phyloP scores from a whole-genome alignment of 1,139 yeast genomes.

The Taphrina confusa region DNA sequence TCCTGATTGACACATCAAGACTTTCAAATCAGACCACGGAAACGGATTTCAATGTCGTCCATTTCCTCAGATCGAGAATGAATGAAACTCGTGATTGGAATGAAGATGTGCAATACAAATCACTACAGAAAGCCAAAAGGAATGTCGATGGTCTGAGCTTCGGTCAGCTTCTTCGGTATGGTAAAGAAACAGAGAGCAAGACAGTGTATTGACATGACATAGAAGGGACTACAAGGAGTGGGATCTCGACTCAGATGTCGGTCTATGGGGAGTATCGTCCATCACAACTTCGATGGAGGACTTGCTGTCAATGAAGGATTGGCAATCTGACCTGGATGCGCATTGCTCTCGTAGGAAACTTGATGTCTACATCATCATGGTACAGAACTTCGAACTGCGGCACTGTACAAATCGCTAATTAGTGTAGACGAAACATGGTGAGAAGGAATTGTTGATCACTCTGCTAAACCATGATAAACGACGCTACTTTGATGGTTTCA shows the following conservation, averaged over 20 bases:
- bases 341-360: constrained; percentile 51
- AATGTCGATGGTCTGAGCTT: constrained; percentile 45
- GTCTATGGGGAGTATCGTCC: constrained; percentile 74
- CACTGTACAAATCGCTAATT: neutral
- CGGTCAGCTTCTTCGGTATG: constrained; percentile 29
- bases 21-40: constrained; percentile 53
- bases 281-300: constrained; percentile 69
- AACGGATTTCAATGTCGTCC: constrained; percentile 55
- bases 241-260: constrained; percentile 48
- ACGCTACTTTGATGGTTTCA: neutral
- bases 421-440: constrained; percentile 22
- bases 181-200: too few species aligned
- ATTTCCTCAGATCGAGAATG: constrained; percentile 46
- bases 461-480: neutral
- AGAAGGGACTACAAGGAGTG: constrained; percentile 84
- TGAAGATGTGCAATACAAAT: constrained; percentile 46
- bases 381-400: neutral
- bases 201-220: constrained; percentile 8
- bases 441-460: constrained; percentile 14
- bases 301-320: constrained; percentile 29
- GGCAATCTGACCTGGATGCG: constrained; percentile 40
- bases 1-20: constrained; percentile 38
- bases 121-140: constrained; percentile 59
- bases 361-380: constrained; percentile 62
- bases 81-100: constrained; percentile 8